Conservation (phyloP, 352 stramenopile genomes). For the Thraustochytrium sp. region DNA sequence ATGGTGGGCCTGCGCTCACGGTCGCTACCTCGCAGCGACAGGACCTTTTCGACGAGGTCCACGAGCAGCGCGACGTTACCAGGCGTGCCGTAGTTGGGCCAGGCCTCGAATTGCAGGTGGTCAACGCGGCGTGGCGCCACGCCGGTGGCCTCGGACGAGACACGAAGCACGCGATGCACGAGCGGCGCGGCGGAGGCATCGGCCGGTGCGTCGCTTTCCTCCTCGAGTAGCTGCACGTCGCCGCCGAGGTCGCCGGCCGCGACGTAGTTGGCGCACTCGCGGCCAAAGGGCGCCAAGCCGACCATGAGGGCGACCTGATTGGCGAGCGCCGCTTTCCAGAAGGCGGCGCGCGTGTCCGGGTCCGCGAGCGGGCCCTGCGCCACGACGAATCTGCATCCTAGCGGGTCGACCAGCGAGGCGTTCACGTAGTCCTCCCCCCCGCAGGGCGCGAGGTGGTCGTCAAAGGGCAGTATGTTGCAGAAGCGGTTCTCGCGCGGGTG, state of each 20-base stretch:
- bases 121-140: background rate
- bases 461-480: constrained; percentile 34
- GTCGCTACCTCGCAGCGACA: background rate
- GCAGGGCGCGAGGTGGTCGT: background rate
- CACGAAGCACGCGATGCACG: background rate
- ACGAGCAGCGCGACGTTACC: background rate
- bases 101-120: constrained; percentile 21
- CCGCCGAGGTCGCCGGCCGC: no score
- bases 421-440: background rate
- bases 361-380: background rate
- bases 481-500: constrained; percentile 6
- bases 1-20: background rate
- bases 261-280: constrained; percentile 25
- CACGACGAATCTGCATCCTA: background rate
- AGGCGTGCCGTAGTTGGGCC: constrained; percentile 34
- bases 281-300: background rate
- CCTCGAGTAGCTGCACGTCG: no score
- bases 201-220: no score
- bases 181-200: no score
- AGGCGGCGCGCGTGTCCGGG: constrained; percentile 3
- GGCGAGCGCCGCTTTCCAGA: background rate
- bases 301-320: background rate
- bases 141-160: background rate
- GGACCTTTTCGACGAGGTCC: background rate
- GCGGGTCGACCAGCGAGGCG: background rate